Base-by-base conservation (phyloP, 768 basidiomycete species). In the Russula vinacea region DNA sequence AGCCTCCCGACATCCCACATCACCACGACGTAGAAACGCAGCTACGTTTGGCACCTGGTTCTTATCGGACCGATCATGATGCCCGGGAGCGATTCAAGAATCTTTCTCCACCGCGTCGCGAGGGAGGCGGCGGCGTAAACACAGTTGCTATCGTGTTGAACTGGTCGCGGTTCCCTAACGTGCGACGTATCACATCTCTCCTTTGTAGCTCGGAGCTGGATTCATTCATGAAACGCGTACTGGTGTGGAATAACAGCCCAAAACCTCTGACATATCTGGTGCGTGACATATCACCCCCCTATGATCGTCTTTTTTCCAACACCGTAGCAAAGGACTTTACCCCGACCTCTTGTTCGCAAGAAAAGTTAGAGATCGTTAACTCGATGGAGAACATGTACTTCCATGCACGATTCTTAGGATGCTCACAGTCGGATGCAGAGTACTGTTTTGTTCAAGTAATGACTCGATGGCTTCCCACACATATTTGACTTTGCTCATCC, bases 161-260 rank as follows among this genome's bases (percentile, higher is more conserved):
- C 72, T 89, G 87, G 88, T 84, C 83, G 55, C 80, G 85, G 19
- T 78, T 87, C 26, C 74, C 79, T 0, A 90, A 89, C 66, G 83
- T 89, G 47, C 70, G 80, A 45, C 77, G 78, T 56, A 84, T 89
- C 57, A 77, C 78, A 19, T 79, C 80, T 26, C 70, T 78, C 26
- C 76, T 88, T 16, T 88, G 87, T 69, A 73, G 72, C 3, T 68
- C 78, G 10, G 76, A 74, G 66, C 72, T 86, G 37, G 73, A 80
- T 16, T 75, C 77, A 58, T 77, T 79, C 10, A 74, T 87, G 29
- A 74, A 78, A 16, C 75, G 78, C 57, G 77, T 88, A 5, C 71
- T 82, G 51, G 73, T 88, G 17, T 89, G 86, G 86, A 88, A 88
- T 60, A 87, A 88, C 70, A 84, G 74, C 70, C 81, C 82, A 2